Evolutionary conservation across 768 basidiomycete species (phyloP), one percentile per base, ranked within the genome.

Genomic region (Mycena epipterygia): DNA sequence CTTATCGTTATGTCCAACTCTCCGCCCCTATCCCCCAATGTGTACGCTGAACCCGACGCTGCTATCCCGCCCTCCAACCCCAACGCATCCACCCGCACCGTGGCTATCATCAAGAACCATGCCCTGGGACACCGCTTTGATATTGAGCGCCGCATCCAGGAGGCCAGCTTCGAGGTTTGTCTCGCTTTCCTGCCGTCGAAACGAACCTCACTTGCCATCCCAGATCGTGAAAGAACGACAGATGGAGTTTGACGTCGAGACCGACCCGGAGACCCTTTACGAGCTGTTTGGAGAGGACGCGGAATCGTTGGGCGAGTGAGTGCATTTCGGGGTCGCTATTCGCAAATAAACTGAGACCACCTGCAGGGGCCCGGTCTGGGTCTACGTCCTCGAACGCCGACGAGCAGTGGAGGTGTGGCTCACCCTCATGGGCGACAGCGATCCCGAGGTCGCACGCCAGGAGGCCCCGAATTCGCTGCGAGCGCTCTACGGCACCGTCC

Each of bases 211-310:
- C 55, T 49, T 55, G 55, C 55, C 61, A 74, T 41, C 70, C 33
- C 78, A 93, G 93, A 94, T 95, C 75, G 89, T 94, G 67, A 95
- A 95, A 80, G 95, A 95, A 79, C 84, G 95, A 23, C 94, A 94
- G 79, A 94, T 96, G 91, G 93, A 93, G 73, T 95, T 96, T 74
- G 94, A 95, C 76, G 87, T 89, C 19, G 94, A 95, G 75, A 88
- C 91, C 16, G 94, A 95, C 73, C 93, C 92, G 29, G 94, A 94
- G 35, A 89, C 90, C 1, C 84, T 95, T 61, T 91, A 89, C 62
- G 93, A 95, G 75, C 82, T 95, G 41, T 95, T 96, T 76, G 94
- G 93, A 19, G 88, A 92, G 55, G 93, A 95, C 71, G 89, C 91
- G 11, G 84, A 85, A 35, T 91, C 89, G 55, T 87, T 96, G 67